These are phyloP conservation scores for Lachnellula willkommii DNA, from an alignment of 2,329 filamentous ascomycete species.

Conservation along the genomic window DNA sequence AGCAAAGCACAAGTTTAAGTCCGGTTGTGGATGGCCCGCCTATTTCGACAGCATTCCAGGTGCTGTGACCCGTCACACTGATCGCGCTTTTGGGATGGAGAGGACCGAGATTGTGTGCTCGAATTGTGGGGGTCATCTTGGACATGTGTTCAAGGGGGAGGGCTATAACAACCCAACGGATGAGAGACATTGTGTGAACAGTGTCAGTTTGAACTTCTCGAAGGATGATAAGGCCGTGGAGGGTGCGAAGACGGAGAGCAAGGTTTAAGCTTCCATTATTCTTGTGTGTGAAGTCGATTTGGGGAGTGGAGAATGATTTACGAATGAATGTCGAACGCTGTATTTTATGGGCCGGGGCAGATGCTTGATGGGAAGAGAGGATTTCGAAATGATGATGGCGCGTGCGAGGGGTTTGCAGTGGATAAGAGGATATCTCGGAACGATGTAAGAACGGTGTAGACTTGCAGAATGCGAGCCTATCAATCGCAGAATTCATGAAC, in stretches of 20 bases:
- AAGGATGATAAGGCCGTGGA: slow-evolving; percentile 11
- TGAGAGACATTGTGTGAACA: slow-evolving; percentile 87
- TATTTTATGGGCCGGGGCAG: not conserved
- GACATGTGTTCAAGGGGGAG: slow-evolving; percentile 89
- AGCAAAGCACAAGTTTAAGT: slow-evolving; percentile 91
- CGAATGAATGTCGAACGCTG: not conserved
- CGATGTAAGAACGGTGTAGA: too few relatives aligned
- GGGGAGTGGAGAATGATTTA: not conserved
- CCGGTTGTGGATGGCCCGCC: slow-evolving; percentile 94
- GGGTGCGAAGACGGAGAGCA: not conserved
- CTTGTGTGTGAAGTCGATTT: too few relatives aligned
- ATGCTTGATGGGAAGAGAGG: not conserved
- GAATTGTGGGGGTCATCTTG: slow-evolving; percentile 89
- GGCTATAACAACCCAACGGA: slow-evolving; percentile 80
- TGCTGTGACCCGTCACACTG: slow-evolving; percentile 76
- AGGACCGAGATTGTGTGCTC: slow-evolving; percentile 90
- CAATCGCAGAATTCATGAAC: too few relatives aligned
- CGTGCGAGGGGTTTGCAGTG: too few relatives aligned
- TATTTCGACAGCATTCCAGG: slow-evolving; percentile 95
- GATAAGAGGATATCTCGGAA: too few relatives aligned
- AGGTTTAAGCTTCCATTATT: too few relatives aligned
- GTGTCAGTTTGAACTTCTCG: slow-evolving; percentile 13
- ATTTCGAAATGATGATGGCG: too few relatives aligned
- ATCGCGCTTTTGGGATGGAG: slow-evolving; percentile 72
- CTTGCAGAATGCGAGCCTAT: too few relatives aligned